Evolutionary conservation across 495 filamentous ascomycete species (phyloP).

Genomic region (Xylaria flabelliformis): DNA sequence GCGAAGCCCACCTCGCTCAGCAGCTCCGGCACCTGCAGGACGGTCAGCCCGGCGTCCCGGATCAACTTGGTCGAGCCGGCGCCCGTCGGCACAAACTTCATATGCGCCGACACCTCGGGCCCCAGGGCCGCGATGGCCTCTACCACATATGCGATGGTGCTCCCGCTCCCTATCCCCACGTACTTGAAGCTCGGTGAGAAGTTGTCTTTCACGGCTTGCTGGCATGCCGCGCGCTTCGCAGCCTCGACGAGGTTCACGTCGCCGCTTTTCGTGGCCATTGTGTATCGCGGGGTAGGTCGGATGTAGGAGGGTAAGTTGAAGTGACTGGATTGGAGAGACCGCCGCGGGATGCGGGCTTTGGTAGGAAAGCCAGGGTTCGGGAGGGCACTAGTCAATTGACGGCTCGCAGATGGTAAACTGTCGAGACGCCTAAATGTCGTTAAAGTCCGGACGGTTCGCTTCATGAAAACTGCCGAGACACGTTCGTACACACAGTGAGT

Average conservation of each 20-base stretch:
- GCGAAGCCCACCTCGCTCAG: conserved; percentile 39
- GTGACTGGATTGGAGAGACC: neutral
- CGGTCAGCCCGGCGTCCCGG: conserved; percentile 71
- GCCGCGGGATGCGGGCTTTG: neutral
- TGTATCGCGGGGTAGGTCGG: conserved; percentile 20
- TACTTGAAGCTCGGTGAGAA: conserved; percentile 73
- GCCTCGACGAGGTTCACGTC: conserved; percentile 64
- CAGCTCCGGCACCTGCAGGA: conserved; percentile 67
- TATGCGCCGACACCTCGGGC: conserved; percentile 61
- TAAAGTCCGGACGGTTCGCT: conserved; percentile 1
- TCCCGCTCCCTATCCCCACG: conserved; percentile 93
- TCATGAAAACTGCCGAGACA: conserved; percentile 8
- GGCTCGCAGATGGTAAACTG: neutral
- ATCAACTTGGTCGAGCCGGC: conserved; percentile 89
- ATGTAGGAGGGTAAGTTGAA: neutral
- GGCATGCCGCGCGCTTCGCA: conserved; percentile 85
- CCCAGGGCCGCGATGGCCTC: conserved; percentile 84
- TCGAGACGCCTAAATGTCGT: conserved; percentile 15
- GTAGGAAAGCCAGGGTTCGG: neutral
- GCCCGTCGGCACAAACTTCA: conserved; percentile 89
- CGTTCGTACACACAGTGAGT: neutral
- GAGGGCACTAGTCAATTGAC: neutral
- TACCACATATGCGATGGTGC: conserved; percentile 93
- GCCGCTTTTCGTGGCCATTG: conserved; percentile 31
- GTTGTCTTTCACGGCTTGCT: conserved; percentile 82